Evolutionary conservation across 2,329 filamentous ascomycete species (phyloP).

Genomic region (Colletotrichum sp.): DNA sequence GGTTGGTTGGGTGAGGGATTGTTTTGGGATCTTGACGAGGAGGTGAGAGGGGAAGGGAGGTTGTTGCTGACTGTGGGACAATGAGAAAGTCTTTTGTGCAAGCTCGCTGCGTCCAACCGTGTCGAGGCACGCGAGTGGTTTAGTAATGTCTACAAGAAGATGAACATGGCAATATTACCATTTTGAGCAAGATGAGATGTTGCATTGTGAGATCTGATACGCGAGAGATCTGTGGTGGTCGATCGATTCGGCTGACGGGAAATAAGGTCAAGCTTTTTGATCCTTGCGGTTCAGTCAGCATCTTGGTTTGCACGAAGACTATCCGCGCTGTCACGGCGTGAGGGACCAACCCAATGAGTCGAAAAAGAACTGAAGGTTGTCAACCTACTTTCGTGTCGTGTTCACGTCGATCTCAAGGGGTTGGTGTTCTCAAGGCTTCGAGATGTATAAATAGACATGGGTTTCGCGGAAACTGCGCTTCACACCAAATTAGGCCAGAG

Average conservation of each 20-base stretch:
- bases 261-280: neutral
- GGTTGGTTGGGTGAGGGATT: conserved; percentile 48
- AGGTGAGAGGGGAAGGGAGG: neutral
- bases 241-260: neutral
- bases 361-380: neutral
- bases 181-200: neutral
- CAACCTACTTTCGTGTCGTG: neutral
- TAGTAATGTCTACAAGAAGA: neutral
- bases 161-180: neutral
- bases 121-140: neutral
- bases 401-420: neutral
- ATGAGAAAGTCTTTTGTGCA: neutral
- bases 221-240: neutral
- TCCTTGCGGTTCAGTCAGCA: neutral
- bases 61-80: neutral
- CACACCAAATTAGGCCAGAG: neutral
- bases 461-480: neutral
- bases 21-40: neutral
- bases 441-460: neutral
- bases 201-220: neutral
- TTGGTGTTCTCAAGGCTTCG: neutral
- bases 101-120: neutral
- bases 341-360: neutral
- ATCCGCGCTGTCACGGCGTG: neutral
- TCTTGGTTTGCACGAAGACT: neutral